phyloP scores from a whole-genome alignment of 805 yeast species.

The Yarrowia sp. region DNA sequence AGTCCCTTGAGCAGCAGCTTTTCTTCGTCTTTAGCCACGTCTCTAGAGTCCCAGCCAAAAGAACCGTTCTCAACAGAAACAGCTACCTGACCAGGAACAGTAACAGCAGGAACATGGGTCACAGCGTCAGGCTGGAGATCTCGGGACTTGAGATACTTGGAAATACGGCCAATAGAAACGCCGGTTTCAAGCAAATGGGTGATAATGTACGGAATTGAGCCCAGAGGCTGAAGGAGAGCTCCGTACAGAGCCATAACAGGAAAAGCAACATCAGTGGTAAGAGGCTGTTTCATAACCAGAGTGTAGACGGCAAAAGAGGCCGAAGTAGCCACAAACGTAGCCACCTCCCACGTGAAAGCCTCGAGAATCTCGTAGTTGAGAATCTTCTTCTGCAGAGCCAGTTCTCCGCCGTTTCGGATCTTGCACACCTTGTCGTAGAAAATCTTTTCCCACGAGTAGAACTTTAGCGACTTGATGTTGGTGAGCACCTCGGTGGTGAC shows the following conservation, averaged over 20 bases:
- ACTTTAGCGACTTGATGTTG: conserved; percentile 84
- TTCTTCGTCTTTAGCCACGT: conserved; percentile 41
- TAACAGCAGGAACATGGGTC: conserved; percentile 28
- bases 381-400: conserved; percentile 68
- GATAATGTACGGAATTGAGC: conserved; percentile 50
- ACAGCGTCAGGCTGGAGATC: conserved; percentile 47
- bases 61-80: conserved; percentile 29
- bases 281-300: conserved; percentile 55
- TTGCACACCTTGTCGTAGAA: conserved; percentile 66
- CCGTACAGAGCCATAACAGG: conserved; percentile 55
- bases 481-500: conserved; percentile 80
- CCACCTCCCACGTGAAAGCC: conserved; percentile 73
- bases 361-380: conserved; percentile 60
- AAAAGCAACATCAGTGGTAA: conserved; percentile 83
- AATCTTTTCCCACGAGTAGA: conserved; percentile 95
- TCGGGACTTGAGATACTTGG: conserved; percentile 44
- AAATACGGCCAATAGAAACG: conserved; percentile 47
- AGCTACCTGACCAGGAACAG: conserved; percentile 56
- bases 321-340: conserved; percentile 87
- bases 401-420: conserved; percentile 86
- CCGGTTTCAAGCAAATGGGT: conserved; percentile 37
- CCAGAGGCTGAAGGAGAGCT: conserved; percentile 48
- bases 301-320: conserved; percentile 83
- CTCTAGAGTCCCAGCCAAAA: conserved; percentile 41
- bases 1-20: conserved; percentile 40